Evolutionary conservation across 2,329 filamentous ascomycete genomes (phyloP).

Genomic region (Aspergillus udagawae): DNA sequence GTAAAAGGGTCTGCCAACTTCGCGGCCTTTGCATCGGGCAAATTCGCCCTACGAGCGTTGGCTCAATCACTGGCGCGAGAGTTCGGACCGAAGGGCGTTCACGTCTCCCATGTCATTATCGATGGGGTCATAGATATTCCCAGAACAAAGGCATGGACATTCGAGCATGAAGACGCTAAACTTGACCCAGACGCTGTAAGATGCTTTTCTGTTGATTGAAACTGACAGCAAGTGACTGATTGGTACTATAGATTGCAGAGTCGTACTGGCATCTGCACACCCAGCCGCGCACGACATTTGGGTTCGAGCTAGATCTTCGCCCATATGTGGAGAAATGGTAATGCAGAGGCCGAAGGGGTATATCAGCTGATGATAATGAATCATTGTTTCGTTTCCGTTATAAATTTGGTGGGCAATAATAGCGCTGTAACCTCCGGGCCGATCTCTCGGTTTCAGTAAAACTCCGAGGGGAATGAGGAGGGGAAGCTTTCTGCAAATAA

Average conservation of each 20-base stretch:
- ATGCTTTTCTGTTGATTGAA: slow-evolving; percentile 15
- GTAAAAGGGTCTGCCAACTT: slow-evolving; percentile 68
- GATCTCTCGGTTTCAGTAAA: not conserved
- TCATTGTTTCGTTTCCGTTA: not conserved
- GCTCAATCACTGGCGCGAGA: slow-evolving; percentile 74
- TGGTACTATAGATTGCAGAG: slow-evolving; percentile 67
- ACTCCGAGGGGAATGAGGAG: too few species aligned
- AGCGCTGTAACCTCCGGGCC: too few species aligned
- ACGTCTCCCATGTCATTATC: slow-evolving; percentile 77
- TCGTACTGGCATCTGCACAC: slow-evolving; percentile 80
- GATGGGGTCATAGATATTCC: slow-evolving; percentile 84
- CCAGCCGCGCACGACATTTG: slow-evolving; percentile 74
- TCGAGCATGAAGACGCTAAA: slow-evolving; percentile 60
- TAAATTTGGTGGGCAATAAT: too few species aligned
- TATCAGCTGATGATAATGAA: not conserved
- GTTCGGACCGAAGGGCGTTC: slow-evolving; percentile 78
- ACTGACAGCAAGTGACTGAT: slow-evolving; percentile 1
- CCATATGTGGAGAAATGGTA: slow-evolving; percentile 83
- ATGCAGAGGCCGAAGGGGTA: not conserved
- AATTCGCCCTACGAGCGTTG: slow-evolving; percentile 73
- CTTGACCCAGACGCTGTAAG: slow-evolving; percentile 70
- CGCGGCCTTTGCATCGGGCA: slow-evolving; percentile 69
- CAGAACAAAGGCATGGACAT: slow-evolving; percentile 58
- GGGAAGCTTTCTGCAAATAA: too few species aligned
- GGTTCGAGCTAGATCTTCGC: slow-evolving; percentile 74